Evolutionary conservation across 2,329 filamentous ascomycete species (phyloP), one percentile per base, ranked within the genome.

Genomic region (Beauveria rudraprayagi): DNA sequence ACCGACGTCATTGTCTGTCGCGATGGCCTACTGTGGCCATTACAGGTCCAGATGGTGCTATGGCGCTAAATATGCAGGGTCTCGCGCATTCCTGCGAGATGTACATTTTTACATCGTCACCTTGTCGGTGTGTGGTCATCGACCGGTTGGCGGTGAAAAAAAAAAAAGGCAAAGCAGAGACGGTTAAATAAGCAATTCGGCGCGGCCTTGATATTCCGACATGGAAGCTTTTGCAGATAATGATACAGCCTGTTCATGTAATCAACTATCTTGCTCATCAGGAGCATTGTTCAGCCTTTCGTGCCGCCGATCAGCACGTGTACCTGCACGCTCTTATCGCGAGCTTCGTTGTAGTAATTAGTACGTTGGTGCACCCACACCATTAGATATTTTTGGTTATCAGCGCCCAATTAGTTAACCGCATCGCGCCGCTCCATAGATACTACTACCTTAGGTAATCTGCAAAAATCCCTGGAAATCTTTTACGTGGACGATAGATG

Each of bases 1-100:
- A 43, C 46, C 56, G 46, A 58, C 56, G 56, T 58, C 56, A 58
- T 58, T 50, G 30, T 40, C 22, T 30, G 5, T 51, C 16, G 28
- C 47, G 26, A 54, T 54, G 14, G 9, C n/a, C 51, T 24, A 6
- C 16, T 28, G 40, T 26, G 9, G 3, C 16, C 44, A 14, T 26
- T 16, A 34, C 14, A 24, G 19, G 51, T 37, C 51, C 19, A 28
- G 51, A 54, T 54, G 51, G 34, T 24, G 52, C 52, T 24, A 55
- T 34, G 30, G 11, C 30, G 30, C 30, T 14, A 4, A 5, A 14
- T 34, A 34, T 14, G 40, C 52, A 55, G 52, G 5, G 24, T 44
- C 37, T 30, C 30, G 0, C 5, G 5, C 40, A 55, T 44, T 55
- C 40, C 52, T n/a, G 22, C 37, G 14, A 41, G 19, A 40, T 26